Percentiles rank a stretch among this genome's conserved stretches.
These are phyloP conservation scores for Colletotrichum sansevieriae DNA, from an alignment of 2,329 filamentous ascomycete species.

Conservation along the genomic window DNA sequence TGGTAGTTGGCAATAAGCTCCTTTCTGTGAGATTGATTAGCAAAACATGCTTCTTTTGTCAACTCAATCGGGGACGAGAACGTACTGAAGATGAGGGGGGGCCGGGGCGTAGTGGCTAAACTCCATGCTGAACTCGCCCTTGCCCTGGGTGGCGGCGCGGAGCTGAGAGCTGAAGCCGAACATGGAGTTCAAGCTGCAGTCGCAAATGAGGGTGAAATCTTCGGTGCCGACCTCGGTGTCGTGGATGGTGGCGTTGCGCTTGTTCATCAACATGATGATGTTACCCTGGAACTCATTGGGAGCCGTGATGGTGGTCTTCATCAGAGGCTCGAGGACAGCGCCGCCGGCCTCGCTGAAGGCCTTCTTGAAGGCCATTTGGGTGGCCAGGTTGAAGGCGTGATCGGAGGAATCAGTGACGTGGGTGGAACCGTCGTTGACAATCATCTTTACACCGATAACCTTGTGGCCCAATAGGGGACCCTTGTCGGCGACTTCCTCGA, in stretches of 20 bases:
- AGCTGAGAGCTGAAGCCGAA: constrained; percentile 96
- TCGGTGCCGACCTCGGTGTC: constrained; percentile 95
- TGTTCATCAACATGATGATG: constrained; percentile 95
- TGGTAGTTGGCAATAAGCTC: constrained; percentile 71
- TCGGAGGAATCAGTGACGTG: constrained; percentile 99
- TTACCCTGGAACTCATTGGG: constrained; percentile 98
- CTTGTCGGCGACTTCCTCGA: constrained; percentile 83
- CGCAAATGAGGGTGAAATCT: constrained; percentile 92
- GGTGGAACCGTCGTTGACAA: constrained; percentile 95
- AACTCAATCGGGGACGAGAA: constrained; percentile 44
- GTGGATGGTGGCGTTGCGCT: constrained; percentile 93
- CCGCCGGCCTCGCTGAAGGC: constrained; percentile 86
- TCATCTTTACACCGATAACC: constrained; percentile 90
- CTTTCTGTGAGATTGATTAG: constrained; percentile 59
- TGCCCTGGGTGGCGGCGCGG: constrained; percentile 94
- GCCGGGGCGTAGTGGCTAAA: constrained; percentile 96
- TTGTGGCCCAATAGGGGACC: constrained; percentile 93
- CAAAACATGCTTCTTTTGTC: constrained; percentile 33
- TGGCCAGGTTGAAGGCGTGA: constrained; percentile 94
- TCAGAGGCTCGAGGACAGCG: constrained; percentile 91
- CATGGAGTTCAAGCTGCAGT: constrained; percentile 96
- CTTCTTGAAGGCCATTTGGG: constrained; percentile 96
- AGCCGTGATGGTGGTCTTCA: constrained; percentile 98
- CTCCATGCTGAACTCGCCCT: constrained; percentile 99
- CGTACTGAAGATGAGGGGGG: constrained; percentile 88